Evolutionary conservation across 1,284 basidiomycete genomes (phyloP).

Genomic region (Tilletiopsis washingtonensis): DNA sequence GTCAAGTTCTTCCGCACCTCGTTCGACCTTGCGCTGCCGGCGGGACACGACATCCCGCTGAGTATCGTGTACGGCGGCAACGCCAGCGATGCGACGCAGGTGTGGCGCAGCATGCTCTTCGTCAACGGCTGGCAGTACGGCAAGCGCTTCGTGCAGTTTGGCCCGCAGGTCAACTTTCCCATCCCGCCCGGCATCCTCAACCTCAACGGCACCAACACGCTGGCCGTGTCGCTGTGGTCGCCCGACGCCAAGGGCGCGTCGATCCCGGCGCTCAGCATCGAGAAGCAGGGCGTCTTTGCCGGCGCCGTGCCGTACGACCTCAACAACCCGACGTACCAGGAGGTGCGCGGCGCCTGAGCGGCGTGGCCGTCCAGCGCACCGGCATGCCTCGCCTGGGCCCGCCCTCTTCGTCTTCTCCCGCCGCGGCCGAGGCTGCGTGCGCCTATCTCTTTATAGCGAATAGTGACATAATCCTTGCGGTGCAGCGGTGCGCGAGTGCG

Average conservation of each 20-base stretch:
- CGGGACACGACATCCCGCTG: constrained; percentile 6
- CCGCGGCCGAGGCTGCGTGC: no score
- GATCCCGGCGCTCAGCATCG: not conserved
- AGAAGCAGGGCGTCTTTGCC: constrained; percentile 1
- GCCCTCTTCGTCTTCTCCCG: no score
- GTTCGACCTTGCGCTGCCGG: constrained; percentile 54
- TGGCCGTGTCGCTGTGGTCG: constrained; percentile 9
- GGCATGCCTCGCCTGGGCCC: no score
- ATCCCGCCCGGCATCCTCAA: constrained; percentile 11
- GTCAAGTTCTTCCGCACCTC: constrained; percentile 71
- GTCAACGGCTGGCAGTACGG: constrained; percentile 29
- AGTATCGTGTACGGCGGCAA: constrained; percentile 5
- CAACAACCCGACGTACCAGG: constrained; percentile 1
- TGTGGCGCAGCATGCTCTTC: constrained; percentile 9
- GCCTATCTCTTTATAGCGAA: no score
- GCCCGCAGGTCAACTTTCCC: constrained; percentile 11
- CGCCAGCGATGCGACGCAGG: constrained; percentile 8
- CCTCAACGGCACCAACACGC: constrained; percentile 5
- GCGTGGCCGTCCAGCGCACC: no score
- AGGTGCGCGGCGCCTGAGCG: not conserved
- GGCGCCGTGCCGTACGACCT: not conserved
- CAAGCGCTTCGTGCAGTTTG: constrained; percentile 2
- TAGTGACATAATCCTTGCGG: no score
- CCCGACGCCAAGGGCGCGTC: not conserved
- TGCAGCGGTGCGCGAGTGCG: no score